phyloP scores from a whole-genome alignment of 208 protist species.

The Acanthamoeba royreba region DNA sequence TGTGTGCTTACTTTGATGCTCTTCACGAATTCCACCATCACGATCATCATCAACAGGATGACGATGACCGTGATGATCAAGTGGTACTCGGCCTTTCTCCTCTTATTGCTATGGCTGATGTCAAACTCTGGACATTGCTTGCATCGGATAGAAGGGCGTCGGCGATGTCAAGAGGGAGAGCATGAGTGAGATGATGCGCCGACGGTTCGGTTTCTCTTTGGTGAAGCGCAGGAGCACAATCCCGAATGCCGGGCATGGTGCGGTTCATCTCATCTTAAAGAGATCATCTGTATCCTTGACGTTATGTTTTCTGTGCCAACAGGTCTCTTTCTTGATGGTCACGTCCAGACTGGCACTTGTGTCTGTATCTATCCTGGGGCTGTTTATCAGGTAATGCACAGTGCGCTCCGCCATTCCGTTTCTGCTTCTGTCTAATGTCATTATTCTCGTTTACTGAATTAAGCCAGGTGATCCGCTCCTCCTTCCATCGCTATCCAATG shows the following conservation, averaged over 20 bases:
- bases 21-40: background rate
- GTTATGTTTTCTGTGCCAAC: background rate
- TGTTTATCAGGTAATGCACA: background rate
- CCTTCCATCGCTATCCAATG: background rate
- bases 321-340: background rate
- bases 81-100: too few relatives aligned
- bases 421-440: too few relatives aligned
- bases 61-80: background rate
- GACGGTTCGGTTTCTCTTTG: background rate
- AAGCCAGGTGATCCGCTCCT: background rate
- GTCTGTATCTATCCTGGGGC: slow-evolving; percentile 1
- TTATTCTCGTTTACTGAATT: too few relatives aligned
- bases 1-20: background rate
- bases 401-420: too few relatives aligned
- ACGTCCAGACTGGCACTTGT: background rate
- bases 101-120: too few relatives aligned
- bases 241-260: background rate
- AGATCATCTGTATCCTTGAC: too few relatives aligned
- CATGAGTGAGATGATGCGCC: background rate
- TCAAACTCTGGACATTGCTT: too few relatives aligned
- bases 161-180: background rate
- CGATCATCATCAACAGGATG: background rate
- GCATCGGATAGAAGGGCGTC: too few relatives aligned
- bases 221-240: slow-evolving; percentile 10
- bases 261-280: background rate